A percentile compares a stretch with the other conserved stretches of the same genome.
phyloP scores from a whole-genome alignment of 257 asterid species.

The Fraxinus americana region DNA sequence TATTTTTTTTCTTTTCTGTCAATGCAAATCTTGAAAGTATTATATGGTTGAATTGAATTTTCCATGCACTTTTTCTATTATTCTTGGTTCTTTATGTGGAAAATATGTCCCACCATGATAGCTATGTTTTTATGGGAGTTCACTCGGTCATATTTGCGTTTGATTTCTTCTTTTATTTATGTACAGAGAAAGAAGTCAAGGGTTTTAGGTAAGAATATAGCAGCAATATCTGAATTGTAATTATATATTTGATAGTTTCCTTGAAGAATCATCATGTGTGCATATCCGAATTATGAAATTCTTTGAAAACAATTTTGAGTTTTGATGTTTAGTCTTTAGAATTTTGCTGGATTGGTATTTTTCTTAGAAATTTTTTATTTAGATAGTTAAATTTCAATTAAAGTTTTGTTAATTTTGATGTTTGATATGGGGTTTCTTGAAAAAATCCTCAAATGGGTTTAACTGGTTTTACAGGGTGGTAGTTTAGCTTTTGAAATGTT shows the following conservation, averaged over 20 bases:
- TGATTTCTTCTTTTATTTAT: slow-evolving; percentile 38
- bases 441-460: slow-evolving; percentile 33
- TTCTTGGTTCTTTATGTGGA: slow-evolving; percentile 31
- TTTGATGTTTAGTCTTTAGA: slow-evolving; percentile 12
- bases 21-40: neutral
- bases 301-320: slow-evolving; percentile 3
- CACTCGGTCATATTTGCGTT: slow-evolving; percentile 44
- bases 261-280: slow-evolving; percentile 19
- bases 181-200: slow-evolving; percentile 42
- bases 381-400: slow-evolving; percentile 14
- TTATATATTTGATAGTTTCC: slow-evolving; percentile 18
- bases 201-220: slow-evolving; percentile 47
- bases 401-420: slow-evolving; percentile 19
- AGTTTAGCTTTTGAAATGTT: slow-evolving; percentile 51
- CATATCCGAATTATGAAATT: neutral
- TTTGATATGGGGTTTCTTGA: slow-evolving; percentile 29
- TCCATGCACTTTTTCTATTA: slow-evolving; percentile 2
- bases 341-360: slow-evolving; percentile 21
- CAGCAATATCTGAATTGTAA: slow-evolving; percentile 32
- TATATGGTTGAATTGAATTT: slow-evolving; percentile 34
- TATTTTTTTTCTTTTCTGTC: neutral
- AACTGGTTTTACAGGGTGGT: slow-evolving; percentile 46
- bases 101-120: slow-evolving; percentile 28
- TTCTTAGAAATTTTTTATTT: slow-evolving; percentile 13
- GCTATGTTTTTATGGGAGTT: slow-evolving; percentile 36